These are phyloP conservation scores for Hirschioporus abietinus DNA, from an alignment of 768 basidiomycete species.

Conservation along the genomic window DNA sequence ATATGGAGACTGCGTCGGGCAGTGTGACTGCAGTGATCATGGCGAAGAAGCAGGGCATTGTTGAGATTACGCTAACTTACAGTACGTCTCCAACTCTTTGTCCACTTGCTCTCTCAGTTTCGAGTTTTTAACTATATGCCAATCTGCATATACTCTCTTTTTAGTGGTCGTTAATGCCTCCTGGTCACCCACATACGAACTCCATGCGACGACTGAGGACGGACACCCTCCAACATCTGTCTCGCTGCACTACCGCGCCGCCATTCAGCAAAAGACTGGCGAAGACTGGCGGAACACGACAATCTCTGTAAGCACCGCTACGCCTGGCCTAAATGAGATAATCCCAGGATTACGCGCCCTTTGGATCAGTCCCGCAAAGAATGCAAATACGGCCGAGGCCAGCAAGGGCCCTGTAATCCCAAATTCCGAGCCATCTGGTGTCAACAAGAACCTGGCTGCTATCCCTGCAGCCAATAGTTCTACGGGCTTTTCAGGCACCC, in stretches of 20 bases:
- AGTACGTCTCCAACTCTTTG: conserved; percentile 32
- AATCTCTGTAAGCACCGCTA: conserved; percentile 22
- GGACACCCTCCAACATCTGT: conserved; percentile 27
- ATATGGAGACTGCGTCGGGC: conserved; percentile 22
- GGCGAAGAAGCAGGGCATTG: conserved; percentile 28
- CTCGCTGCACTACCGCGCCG: conserved; percentile 24
- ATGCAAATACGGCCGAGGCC: neutral
- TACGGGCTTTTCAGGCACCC: too few species aligned
- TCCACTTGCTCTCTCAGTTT: neutral
- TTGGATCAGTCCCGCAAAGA: conserved; percentile 22
- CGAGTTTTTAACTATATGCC: neutral
- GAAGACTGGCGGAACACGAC: conserved; percentile 26
- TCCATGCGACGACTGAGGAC: conserved; percentile 40
- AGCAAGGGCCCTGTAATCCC: too few species aligned
- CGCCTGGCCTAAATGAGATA: conserved; percentile 15
- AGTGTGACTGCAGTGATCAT: conserved; percentile 39
- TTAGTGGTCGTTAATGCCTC: conserved; percentile 43
- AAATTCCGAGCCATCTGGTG: neutral
- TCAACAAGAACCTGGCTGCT: too few species aligned
- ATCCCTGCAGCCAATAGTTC: neutral
- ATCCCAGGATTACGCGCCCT: conserved; percentile 20
- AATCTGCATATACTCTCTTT: neutral
- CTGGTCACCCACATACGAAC: conserved; percentile 55
- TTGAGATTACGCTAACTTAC: conserved; percentile 50
- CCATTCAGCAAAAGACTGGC: conserved; percentile 24